phyloP scores from a whole-genome alignment of 805 yeast genomes.

The Nakazawaea peltata region DNA sequence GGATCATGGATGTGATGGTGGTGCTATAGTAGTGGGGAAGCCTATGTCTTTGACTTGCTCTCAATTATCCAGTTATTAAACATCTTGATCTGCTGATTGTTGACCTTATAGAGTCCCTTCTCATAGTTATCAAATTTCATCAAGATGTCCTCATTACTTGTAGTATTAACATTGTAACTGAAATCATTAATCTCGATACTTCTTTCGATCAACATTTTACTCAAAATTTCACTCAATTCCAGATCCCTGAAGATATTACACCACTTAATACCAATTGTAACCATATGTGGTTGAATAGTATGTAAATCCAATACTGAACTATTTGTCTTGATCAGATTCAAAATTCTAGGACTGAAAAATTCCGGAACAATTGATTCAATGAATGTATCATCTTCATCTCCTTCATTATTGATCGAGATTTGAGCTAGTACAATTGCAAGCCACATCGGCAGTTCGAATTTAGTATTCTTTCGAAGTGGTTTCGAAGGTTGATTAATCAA shows the following conservation, averaged over 20 bases:
- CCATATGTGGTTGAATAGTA: constrained; percentile 57
- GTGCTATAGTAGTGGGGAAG: too few relatives aligned
- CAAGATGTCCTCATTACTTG: constrained; percentile 33
- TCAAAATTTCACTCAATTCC: constrained; percentile 41
- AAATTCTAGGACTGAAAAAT: constrained; percentile 51
- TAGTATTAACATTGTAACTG: constrained; percentile 40
- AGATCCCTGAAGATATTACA: constrained; percentile 58
- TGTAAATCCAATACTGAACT: constrained; percentile 62
- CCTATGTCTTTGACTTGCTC: too few relatives aligned
- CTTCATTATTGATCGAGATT: constrained; percentile 22
- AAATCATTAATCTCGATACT: constrained; percentile 66
- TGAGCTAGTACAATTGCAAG: constrained; percentile 72
- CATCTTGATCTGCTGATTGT: constrained; percentile 7
- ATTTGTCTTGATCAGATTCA: constrained; percentile 77
- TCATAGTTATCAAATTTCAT: constrained; percentile 74
- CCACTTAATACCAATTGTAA: constrained; percentile 71
- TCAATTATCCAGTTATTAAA: constrained; percentile 6
- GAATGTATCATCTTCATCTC: constrained; percentile 36
- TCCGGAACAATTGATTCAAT: constrained; percentile 67
- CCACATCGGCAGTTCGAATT: constrained; percentile 83
- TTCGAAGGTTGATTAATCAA: constrained; percentile 72
- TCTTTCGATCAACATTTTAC: constrained; percentile 51
- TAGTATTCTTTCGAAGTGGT: constrained; percentile 48
- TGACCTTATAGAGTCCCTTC: constrained; percentile 38
- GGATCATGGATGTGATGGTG: too few relatives aligned